Conservation (phyloP, 768 basidiomycete species). For the Boletus rubescentipes region DNA sequence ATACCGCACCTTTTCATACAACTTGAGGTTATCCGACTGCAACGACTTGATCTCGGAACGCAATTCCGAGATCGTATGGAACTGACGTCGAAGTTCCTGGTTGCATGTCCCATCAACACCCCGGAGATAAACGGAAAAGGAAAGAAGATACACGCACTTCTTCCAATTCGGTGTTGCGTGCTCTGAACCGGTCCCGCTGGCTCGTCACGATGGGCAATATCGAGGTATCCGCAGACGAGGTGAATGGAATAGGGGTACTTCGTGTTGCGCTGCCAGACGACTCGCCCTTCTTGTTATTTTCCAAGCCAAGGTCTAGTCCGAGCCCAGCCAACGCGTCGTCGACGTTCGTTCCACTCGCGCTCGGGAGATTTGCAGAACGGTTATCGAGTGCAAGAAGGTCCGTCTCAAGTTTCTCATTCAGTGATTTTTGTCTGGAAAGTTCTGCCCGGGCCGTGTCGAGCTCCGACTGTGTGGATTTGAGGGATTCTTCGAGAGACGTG, state of each 20-base stretch:
- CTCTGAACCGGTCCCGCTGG: slow-evolving; percentile 96
- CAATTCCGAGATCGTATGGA: slow-evolving; percentile 91
- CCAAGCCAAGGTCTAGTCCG: slow-evolving; percentile 51
- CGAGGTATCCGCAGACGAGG: slow-evolving; percentile 80
- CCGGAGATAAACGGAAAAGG: neutral
- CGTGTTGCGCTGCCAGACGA: slow-evolving; percentile 33
- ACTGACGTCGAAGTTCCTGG: slow-evolving; percentile 93
- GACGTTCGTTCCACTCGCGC: slow-evolving; percentile 26
- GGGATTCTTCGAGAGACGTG: slow-evolving; percentile 72
- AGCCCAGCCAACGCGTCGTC: slow-evolving; percentile 69
- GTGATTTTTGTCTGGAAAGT: slow-evolving; percentile 68
- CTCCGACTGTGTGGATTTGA: slow-evolving; percentile 55
- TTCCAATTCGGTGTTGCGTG: slow-evolving; percentile 95
- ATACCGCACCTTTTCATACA: slow-evolving; percentile 98
- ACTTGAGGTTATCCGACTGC: slow-evolving; percentile 93
- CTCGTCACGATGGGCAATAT: slow-evolving; percentile 98
- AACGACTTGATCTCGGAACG: slow-evolving; percentile 88
- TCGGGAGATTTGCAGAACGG: slow-evolving; percentile 23
- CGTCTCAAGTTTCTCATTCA: slow-evolving; percentile 91
- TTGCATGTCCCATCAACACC: neutral
- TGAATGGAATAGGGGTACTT: slow-evolving; percentile 67
- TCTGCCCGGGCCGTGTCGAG: slow-evolving; percentile 61
- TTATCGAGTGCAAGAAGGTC: slow-evolving; percentile 84
- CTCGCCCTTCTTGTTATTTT: slow-evolving; percentile 19
- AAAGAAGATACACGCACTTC: slow-evolving; percentile 54